Conservation (phyloP, 352 stramenopile genomes). For the Phytophthora melonis region DNA sequence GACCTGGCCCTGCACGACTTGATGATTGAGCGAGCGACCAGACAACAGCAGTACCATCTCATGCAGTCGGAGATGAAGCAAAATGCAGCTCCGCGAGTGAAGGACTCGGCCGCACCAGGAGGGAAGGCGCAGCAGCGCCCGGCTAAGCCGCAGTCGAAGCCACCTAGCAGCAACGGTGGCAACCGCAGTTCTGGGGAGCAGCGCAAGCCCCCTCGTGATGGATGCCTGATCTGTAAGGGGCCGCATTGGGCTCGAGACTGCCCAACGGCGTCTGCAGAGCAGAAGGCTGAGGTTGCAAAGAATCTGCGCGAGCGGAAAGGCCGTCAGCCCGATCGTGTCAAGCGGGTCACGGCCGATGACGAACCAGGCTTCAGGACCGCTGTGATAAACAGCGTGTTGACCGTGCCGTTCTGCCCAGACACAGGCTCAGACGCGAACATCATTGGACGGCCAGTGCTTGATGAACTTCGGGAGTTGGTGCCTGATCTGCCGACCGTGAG, state of each 20-base stretch:
- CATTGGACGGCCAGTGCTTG: background rate
- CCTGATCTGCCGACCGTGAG: background rate
- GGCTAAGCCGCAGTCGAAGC: background rate
- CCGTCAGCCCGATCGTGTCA: background rate
- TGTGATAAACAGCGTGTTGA: background rate
- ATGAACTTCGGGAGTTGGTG: background rate
- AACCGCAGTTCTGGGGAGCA: background rate
- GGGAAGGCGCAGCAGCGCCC: background rate
- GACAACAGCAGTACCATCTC: background rate
- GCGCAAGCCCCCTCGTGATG: background rate
- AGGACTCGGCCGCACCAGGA: background rate
- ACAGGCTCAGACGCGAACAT: background rate
- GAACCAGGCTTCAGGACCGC: background rate
- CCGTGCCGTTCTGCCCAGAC: background rate
- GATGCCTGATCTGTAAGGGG: background rate
- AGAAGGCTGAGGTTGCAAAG: constrained; percentile 1
- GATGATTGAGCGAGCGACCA: background rate
- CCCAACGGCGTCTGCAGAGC: background rate
- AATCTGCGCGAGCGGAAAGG: background rate
- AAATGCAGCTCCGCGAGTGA: background rate
- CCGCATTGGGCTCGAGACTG: background rate
- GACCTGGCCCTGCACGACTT: background rate
- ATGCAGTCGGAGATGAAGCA: background rate
- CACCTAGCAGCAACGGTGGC: background rate
- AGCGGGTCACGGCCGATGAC: background rate